Evolutionary conservation across 169 alveolate genomes (phyloP).

Genomic region (Cryptosporidium tyzzeri): DNA sequence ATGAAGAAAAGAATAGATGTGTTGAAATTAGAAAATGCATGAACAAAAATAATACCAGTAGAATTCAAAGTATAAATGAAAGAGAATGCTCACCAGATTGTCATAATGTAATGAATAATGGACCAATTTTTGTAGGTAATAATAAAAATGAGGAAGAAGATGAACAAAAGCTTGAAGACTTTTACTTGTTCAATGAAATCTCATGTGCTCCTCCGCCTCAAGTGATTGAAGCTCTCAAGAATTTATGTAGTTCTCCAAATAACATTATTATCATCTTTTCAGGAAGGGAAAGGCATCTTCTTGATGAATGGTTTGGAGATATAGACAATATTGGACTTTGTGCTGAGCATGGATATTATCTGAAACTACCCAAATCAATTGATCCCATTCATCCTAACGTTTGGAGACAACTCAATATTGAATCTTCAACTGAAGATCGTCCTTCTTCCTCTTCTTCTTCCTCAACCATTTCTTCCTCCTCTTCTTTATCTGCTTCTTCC

Average conservation of each 20-base stretch:
- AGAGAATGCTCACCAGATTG: neutral
- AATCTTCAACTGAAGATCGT: neutral
- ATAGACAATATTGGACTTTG: slow-evolving; percentile 68
- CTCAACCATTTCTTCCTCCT: neutral
- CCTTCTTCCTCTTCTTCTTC: neutral
- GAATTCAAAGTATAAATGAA: neutral
- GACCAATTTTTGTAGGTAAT: neutral
- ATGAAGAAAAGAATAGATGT: neutral
- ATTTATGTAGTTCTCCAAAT: slow-evolving; percentile 64
- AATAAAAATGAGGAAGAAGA: neutral
- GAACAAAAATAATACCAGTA: neutral
- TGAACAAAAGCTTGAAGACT: neutral
- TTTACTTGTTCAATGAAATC: slow-evolving; percentile 10
- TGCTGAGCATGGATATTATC: slow-evolving; percentile 76
- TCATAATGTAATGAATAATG: neutral
- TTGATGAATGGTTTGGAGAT: slow-evolving; percentile 82
- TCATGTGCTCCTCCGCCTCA: slow-evolving; percentile 43
- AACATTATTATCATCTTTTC: slow-evolving; percentile 81
- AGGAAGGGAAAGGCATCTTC: slow-evolving; percentile 79
- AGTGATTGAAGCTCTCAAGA: slow-evolving; percentile 29
- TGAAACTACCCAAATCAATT: slow-evolving; percentile 43
- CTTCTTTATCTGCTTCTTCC: neutral
- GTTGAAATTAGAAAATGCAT: neutral
- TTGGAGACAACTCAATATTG: slow-evolving; percentile 45
- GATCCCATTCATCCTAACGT: slow-evolving; percentile 37